A percentile compares a stretch with the other conserved stretches of the same genome.
Evolutionary conservation across 192 early-diverging fungal genomes (phyloP).

Genomic region (Rhizoclosmatium globosum): DNA sequence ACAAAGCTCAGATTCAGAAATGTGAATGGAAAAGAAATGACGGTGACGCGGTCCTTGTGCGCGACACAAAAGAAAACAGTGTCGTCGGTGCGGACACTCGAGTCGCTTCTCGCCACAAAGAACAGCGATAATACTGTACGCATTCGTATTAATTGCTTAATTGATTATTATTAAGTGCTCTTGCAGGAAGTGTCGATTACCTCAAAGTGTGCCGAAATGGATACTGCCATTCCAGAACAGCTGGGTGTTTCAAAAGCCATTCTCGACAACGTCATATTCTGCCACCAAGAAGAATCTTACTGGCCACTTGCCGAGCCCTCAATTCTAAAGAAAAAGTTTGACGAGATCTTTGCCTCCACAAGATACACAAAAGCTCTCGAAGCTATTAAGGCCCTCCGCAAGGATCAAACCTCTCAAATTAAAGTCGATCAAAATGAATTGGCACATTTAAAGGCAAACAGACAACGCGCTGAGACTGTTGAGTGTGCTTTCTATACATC

Average conservation of each 20-base stretch:
- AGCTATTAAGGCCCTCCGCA: slow-evolving; percentile 78
- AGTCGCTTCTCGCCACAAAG: slow-evolving; percentile 59
- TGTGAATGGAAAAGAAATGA: slow-evolving; percentile 75
- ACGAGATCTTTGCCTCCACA: slow-evolving; percentile 96
- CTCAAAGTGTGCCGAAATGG: slow-evolving; percentile 84
- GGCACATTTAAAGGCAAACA: slow-evolving; percentile 71
- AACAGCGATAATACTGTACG: slow-evolving; percentile 38
- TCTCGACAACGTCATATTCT: slow-evolving; percentile 98
- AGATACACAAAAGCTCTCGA: slow-evolving; percentile 92
- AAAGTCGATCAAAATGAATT: slow-evolving; percentile 71
- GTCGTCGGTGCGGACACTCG: slow-evolving; percentile 78
- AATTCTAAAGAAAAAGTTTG: slow-evolving; percentile 94
- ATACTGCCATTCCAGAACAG: slow-evolving; percentile 82
- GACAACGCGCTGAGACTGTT: slow-evolving; percentile 75
- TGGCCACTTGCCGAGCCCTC: slow-evolving; percentile 93
- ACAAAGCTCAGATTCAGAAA: slow-evolving; percentile 87
- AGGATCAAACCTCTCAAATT: slow-evolving; percentile 71
- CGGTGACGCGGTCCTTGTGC: slow-evolving; percentile 79
- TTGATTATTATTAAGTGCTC: too few relatives aligned
- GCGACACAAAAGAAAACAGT: slow-evolving; percentile 72
- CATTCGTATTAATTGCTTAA: neutral
- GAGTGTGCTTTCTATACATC: neutral
- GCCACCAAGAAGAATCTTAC: slow-evolving; percentile 97
- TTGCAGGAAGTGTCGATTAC: slow-evolving; percentile 73
- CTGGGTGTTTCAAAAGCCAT: slow-evolving; percentile 92